phyloP scores from a whole-genome alignment of 2,329 filamentous ascomycete genomes.

The Beauveria caledonica region DNA sequence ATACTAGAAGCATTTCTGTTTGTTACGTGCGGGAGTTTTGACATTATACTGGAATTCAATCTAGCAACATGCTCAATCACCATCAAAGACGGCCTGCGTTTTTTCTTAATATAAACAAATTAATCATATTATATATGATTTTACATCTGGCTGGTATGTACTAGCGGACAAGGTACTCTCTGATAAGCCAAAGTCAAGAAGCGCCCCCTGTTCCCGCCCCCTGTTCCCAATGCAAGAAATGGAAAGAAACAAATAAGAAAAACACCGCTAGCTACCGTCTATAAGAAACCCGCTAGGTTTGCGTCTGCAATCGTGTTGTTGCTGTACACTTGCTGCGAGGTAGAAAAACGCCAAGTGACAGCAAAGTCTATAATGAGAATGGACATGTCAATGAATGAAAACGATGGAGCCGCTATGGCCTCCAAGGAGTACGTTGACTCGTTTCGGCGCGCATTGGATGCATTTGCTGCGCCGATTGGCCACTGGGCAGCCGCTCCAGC shows the following conservation, averaged over 20 bases:
- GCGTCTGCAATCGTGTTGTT: background rate
- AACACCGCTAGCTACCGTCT: background rate
- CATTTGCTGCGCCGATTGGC: conserved; percentile 17
- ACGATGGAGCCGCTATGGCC: background rate
- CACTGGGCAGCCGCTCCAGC: conserved; percentile 19
- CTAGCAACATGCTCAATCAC: background rate
- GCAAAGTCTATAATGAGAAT: background rate
- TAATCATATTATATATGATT: background rate
- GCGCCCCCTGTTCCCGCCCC: background rate
- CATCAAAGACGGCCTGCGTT: background rate
- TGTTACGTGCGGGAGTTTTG: background rate
- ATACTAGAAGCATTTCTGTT: background rate
- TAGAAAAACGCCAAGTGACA: background rate
- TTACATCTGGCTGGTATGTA: background rate
- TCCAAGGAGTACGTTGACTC: conserved; percentile 14
- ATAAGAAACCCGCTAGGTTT: background rate
- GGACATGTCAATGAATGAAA: background rate
- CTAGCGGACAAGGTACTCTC: background rate
- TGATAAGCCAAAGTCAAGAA: background rate
- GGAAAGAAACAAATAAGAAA: background rate
- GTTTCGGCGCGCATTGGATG: conserved; percentile 22
- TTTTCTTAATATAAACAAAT: background rate
- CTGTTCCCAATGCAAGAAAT: background rate
- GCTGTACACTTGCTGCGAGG: background rate
- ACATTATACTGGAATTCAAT: no score